These are phyloP conservation scores for Termitomyces bulborhizus DNA, from an alignment of 768 basidiomycete species.

Conservation along the genomic window DNA sequence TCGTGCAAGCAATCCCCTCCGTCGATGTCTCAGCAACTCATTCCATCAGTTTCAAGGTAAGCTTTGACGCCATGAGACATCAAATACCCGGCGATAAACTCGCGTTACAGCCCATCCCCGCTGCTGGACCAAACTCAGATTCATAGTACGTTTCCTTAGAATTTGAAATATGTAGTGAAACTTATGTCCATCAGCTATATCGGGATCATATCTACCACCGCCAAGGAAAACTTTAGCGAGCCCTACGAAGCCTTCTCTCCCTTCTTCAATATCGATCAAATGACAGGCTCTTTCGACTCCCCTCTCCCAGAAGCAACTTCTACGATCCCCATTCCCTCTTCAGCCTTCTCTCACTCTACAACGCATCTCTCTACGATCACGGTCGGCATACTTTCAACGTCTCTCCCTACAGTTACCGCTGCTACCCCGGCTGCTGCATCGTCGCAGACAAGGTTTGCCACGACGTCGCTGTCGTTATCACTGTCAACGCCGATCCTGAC, in stretches of 20 bases:
- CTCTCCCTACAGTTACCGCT: slow-evolving; percentile 7
- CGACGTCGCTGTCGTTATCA: slow-evolving; percentile 10
- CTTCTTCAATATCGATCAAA: slow-evolving; percentile 49
- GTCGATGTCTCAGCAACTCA: slow-evolving; percentile 43
- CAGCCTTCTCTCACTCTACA: slow-evolving; percentile 21
- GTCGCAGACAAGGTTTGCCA: slow-evolving; percentile 15
- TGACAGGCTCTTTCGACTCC: slow-evolving; percentile 52
- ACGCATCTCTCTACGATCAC: slow-evolving; percentile 36
- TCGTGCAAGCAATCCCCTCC: slow-evolving; percentile 51
- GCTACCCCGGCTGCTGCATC: slow-evolving; percentile 4
- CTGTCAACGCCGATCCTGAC: slow-evolving; percentile 10
- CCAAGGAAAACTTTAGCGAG: slow-evolving; percentile 21
- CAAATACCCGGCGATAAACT: neutral
- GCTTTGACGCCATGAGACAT: slow-evolving; percentile 10
- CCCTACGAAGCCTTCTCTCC: slow-evolving; percentile 43
- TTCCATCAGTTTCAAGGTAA: slow-evolving; percentile 53
- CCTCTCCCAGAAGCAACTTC: slow-evolving; percentile 46
- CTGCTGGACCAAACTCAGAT: slow-evolving; percentile 50
- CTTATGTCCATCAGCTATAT: slow-evolving; percentile 44
- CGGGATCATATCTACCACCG: slow-evolving; percentile 40
- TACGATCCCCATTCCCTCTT: slow-evolving; percentile 31
- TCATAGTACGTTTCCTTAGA: slow-evolving; percentile 40
- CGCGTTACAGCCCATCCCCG: slow-evolving; percentile 41
- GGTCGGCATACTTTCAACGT: slow-evolving; percentile 25
- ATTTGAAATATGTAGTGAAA: neutral